Evolutionary conservation across 2,329 filamentous ascomycete genomes (phyloP), one percentile per base, ranked within the genome.

Genomic region (Atkinsonella hypoxylon): DNA sequence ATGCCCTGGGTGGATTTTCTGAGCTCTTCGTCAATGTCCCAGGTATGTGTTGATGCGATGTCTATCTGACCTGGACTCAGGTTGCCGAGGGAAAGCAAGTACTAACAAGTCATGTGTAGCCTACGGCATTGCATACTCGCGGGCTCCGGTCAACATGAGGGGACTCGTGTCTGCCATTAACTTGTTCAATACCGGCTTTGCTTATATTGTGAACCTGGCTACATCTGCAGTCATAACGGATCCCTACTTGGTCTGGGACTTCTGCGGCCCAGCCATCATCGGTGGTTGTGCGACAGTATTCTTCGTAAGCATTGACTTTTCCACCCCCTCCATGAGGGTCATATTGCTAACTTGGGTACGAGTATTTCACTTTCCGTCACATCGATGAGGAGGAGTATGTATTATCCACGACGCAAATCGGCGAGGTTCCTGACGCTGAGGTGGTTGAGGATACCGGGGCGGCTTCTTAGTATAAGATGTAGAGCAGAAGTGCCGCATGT

Each of bases 51-150:
- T 4, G 3, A 30, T 12, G 42, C 13, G 1, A 12, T 17, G 34
- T 32, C 10, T 32, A 13, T 40, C 7, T 26, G 5, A 2, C 12
- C 6, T 44, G 2, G 10, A 8, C 20, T 20, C 12, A 11, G 26
- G 17, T 6, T 34, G 20, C 20, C 32, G 12, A 36, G 6, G 22
- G 6, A 17, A 4, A 2, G n/a, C 11, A n/a, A 20, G 39, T 12
- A 41, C 39, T 41, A 12, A 13, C 20, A 12, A 2, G 15, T 18
- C n/a, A n/a, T 31, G 11, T 15, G 6, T 38, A 53, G 74, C 73
- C 2, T 76, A 71, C 59, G 73, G 71, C 53, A 71, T 77, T 52
- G 74, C 75, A 1, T 78, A 76, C 60, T 70, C 73, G 1, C 68
- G 72, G 10, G 70, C 73, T 1, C 74, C 74, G 2, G 61, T 67